A percentile compares a stretch with the other conserved stretches of the same genome.
These are phyloP conservation scores for Agastache rugosa DNA, from an alignment of 257 asterid genomes.

Conservation along the genomic window DNA sequence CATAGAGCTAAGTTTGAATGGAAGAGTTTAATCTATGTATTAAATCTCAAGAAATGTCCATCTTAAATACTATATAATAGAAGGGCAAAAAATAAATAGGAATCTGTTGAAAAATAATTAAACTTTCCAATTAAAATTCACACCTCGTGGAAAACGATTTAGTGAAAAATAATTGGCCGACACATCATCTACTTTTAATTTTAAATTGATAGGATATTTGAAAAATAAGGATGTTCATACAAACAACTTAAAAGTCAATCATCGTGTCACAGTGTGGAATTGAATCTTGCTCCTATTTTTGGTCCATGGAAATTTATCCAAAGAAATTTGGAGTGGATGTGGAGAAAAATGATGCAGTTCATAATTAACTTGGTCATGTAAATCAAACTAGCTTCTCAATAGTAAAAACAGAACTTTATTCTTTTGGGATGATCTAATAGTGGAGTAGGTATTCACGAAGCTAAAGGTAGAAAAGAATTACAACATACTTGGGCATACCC, in stretches of 20 bases:
- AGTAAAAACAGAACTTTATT: no score
- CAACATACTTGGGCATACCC: no score
- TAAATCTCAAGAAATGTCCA: no score
- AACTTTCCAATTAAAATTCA: not conserved
- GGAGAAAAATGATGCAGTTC: not conserved
- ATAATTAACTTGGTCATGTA: not conserved
- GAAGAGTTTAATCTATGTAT: no score
- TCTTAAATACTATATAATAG: no score
- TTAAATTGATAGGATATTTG: not conserved
- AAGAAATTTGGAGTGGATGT: constrained; percentile 36
- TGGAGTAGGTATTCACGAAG: no score
- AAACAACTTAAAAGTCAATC: not conserved
- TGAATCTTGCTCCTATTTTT: not conserved
- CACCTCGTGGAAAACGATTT: not conserved
- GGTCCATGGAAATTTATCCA: constrained; percentile 36
- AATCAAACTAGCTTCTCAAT: no score
- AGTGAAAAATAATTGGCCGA: not conserved
- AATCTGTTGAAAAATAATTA: not conserved
- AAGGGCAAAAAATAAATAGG: not conserved
- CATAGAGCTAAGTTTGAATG: no score
- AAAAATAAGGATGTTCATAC: not conserved
- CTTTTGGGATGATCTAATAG: no score
- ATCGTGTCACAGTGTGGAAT: not conserved
- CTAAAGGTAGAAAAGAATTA: no score
- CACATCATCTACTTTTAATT: not conserved